phyloP scores from a whole-genome alignment of 1,284 basidiomycete species.

The Cutaneotrichosporon sp. region DNA sequence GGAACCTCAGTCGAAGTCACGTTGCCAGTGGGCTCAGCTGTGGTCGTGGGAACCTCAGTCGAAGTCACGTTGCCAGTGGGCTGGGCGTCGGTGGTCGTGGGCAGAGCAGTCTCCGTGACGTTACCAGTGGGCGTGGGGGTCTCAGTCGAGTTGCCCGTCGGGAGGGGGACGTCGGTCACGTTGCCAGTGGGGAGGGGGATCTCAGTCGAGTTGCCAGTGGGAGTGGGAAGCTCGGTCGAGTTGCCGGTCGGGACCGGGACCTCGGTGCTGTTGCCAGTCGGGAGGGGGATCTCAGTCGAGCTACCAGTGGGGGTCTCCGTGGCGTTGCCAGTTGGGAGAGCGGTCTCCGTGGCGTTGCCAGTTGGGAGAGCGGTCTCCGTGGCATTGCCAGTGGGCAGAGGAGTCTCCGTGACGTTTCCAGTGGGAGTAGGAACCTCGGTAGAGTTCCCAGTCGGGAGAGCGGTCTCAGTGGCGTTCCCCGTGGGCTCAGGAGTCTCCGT shows the following conservation, averaged over 20 bases:
- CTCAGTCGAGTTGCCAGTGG: conserved; percentile 1
- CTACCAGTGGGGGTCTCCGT: conserved; percentile 2
- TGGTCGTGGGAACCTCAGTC: conserved; percentile 2
- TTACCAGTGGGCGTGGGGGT: conserved; percentile 2
- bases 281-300: background rate
- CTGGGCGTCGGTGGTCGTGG: background rate
- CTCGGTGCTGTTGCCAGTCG: background rate
- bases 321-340: background rate
- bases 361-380: conserved; percentile 1
- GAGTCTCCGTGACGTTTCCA: conserved; percentile 3
- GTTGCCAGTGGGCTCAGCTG: background rate
- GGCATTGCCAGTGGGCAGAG: conserved; percentile 1
- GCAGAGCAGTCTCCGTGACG: conserved; percentile 1
- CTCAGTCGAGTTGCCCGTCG: background rate
- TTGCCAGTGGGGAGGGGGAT: background rate
- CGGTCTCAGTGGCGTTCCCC: background rate
- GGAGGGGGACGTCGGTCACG: conserved; percentile 1
- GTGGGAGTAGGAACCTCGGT: conserved; percentile 1
- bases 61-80: conserved; percentile 1
- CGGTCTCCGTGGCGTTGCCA: background rate
- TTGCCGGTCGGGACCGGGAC: background rate
- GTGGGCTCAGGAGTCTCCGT: conserved; percentile 3
- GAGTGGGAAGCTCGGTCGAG: conserved; percentile 5
- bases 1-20: conserved; percentile 2
- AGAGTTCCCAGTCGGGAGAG: no score